Base-by-base conservation (phyloP, 345 rosid genomes). In the Hibiscus syriacus region DNA sequence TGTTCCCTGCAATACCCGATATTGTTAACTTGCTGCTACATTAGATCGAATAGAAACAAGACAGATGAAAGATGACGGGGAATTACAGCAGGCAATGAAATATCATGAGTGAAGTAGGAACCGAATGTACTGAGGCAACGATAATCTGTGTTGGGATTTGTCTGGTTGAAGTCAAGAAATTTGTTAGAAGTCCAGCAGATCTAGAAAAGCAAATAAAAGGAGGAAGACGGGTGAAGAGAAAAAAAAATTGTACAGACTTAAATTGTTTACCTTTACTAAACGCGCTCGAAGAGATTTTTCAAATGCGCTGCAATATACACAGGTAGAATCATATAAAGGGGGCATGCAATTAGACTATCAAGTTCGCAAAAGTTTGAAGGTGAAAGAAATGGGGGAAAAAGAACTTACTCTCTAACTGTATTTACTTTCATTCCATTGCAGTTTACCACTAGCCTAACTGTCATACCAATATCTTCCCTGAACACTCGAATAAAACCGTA, bases 381-480 rank as follows among this genome's bases (percentile, higher is more conserved):
- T 13, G 45, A 17, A 38, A 16, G 4, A 58, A 64, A 66, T 46
- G 63, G 45, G n/a, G 34, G 64, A 39, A 36, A 8, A 68, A 65
- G 10, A 73, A 65, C 54, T 81, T 84, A 93, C 98, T 90, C 92
- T 80, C 78, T 86, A 73, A 93, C 97, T 16, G 90, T 69, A 68
- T 77, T 87, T 79, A 90, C 77, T 84, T 86, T 93, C 85, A 93
- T 77, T 45, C 97, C 98, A 56, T 83, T 87, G 88, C 83, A 93
- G 79, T 81, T 93, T 64, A 93, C 88, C 73, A 93, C 96, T 72
- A 90, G 97, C 77, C 98, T 89, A 54, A 93, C 83, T 68, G 90
- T 88, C 98, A 93, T 93, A 55, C 76, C 78, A 63, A 59, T 63
- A 43, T 68, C 71, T 64, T 68, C 54, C 41, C 71, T 68, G 43